These are phyloP conservation scores for Cicer arietinum DNA, from an alignment of 306 rosid species.

Conservation along the genomic window DNA sequence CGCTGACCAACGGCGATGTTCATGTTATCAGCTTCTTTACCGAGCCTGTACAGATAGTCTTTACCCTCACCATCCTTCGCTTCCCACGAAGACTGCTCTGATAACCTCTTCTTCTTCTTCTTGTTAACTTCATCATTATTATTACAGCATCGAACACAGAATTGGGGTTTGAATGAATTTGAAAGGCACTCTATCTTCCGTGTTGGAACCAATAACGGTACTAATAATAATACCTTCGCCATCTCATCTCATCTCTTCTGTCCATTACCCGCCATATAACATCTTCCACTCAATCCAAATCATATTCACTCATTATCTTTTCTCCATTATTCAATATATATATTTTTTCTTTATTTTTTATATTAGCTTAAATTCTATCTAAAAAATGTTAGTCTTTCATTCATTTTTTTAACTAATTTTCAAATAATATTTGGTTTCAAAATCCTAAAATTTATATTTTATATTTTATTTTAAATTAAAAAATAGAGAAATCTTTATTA, in stretches of 20 bases:
- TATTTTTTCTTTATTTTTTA: too few species aligned
- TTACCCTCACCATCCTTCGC: conserved; percentile 73
- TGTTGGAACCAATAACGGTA: conserved; percentile 49
- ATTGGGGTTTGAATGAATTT: conserved; percentile 32
- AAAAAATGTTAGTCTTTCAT: too few species aligned
- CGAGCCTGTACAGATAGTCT: conserved; percentile 86
- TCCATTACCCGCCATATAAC: conserved; percentile 32
- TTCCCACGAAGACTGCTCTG: conserved; percentile 92
- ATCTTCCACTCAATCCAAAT: background rate
- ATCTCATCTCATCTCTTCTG: background rate
- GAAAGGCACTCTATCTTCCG: background rate
- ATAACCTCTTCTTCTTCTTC: conserved; percentile 59
- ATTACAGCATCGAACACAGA: conserved; percentile 48
- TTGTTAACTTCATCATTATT: background rate
- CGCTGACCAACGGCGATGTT: conserved; percentile 95
- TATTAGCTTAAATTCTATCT: too few species aligned
- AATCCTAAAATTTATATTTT: too few species aligned
- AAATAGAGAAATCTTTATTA: too few species aligned
- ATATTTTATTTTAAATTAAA: too few species aligned
- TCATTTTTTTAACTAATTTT: too few species aligned
- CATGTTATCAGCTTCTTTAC: conserved; percentile 91
- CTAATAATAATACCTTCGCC: conserved; percentile 49
- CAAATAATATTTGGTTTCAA: too few species aligned
- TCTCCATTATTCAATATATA: background rate
- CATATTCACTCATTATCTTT: conserved; percentile 9